A percentile compares a stretch with the other conserved stretches of the same genome.
phyloP scores from a whole-genome alignment of 176 grass and related monocot genomes.

The Eleusine indica region DNA sequence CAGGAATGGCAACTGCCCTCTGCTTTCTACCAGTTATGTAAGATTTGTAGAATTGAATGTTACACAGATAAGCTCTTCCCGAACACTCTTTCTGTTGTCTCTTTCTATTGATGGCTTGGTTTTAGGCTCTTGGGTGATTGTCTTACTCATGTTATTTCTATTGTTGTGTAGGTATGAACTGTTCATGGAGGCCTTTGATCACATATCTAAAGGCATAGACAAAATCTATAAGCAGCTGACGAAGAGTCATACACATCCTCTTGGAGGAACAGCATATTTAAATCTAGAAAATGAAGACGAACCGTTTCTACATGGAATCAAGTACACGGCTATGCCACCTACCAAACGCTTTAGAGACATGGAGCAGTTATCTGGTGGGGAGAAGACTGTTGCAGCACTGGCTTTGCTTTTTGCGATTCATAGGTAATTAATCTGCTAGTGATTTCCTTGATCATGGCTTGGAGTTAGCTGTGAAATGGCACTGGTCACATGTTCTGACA shows the following conservation, averaged over 20 bases:
- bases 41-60: not conserved
- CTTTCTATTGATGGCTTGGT: not conserved
- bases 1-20: not conserved
- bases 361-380: constrained; percentile 97
- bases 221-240: constrained; percentile 98
- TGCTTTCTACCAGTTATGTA: not conserved
- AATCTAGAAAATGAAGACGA: constrained; percentile 99
- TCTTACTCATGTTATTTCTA: constrained; percentile 18
- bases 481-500: not conserved
- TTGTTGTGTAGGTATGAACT: constrained; percentile 74
- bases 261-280: constrained; percentile 95
- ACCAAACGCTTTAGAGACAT: constrained; percentile 98
- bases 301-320: constrained; percentile 91
- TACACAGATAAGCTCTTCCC: not conserved
- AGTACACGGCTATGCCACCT: constrained; percentile 97
- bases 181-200: constrained; percentile 96
- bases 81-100: constrained; percentile 19
- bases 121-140: not conserved
- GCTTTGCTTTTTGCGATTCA: constrained; percentile 98
- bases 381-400: constrained; percentile 97
- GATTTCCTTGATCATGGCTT: constrained; percentile 7
- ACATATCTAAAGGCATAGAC: constrained; percentile 97
- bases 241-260: constrained; percentile 93
- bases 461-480: constrained; percentile 8
- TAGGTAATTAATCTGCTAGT: constrained; percentile 58